Percentiles rank a stretch among this genome's conserved stretches.
These are phyloP conservation scores for Hemileccinum rubropunctum DNA, from an alignment of 768 basidiomycete species.

Conservation along the genomic window DNA sequence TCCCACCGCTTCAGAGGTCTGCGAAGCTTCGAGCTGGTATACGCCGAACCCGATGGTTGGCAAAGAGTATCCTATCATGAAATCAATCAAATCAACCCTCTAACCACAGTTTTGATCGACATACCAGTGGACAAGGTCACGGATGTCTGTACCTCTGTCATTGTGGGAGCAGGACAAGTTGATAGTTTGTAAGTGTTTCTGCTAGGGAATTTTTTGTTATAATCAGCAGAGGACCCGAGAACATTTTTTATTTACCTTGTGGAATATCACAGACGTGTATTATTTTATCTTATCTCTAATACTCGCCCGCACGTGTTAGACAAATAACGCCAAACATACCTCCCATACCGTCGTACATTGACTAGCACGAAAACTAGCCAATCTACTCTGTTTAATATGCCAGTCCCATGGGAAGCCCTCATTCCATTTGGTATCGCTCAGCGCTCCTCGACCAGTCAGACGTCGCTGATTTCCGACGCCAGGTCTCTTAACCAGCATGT, in stretches of 20 bases:
- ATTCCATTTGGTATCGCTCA: constrained; percentile 79
- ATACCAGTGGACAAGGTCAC: constrained; percentile 13
- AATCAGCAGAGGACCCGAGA: no score
- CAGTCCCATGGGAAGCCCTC: constrained; percentile 95
- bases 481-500: constrained; percentile 87
- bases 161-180: not conserved
- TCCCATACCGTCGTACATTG: not conserved
- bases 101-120: not conserved
- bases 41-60: constrained; percentile 30
- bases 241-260: no score
- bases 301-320: not conserved
- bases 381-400: constrained; percentile 56
- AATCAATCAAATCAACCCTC: not conserved
- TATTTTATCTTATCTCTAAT: not conserved
- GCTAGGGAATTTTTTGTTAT: no score
- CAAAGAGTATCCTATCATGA: constrained; percentile 18
- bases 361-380: not conserved
- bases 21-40: constrained; percentile 9
- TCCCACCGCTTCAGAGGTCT: constrained; percentile 14
- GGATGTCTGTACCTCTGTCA: constrained; percentile 6
- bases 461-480: constrained; percentile 4
- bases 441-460: not conserved
- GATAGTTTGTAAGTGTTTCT: no score
- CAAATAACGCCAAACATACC: constrained; percentile 24
- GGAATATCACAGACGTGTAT: not conserved